These are phyloP conservation scores for Arthrinium puccinioides DNA, from an alignment of 2,329 filamentous ascomycete species.

Conservation along the genomic window DNA sequence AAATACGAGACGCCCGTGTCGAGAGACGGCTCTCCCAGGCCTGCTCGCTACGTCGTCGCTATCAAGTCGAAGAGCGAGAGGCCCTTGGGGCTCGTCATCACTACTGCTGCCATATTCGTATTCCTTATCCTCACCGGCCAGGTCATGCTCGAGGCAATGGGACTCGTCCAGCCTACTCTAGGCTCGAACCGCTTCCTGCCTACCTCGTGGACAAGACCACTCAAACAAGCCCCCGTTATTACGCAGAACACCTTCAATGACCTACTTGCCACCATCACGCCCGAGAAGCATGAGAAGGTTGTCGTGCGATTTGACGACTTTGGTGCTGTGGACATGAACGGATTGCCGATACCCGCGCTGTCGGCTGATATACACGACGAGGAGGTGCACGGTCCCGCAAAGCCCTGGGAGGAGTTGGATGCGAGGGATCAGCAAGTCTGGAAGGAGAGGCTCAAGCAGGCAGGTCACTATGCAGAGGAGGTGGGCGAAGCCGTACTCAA, in stretches of 20 bases:
- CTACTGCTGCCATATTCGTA: slow-evolving; percentile 49
- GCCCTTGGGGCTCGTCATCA: slow-evolving; percentile 41
- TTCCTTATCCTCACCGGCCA: slow-evolving; percentile 57
- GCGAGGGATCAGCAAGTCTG: slow-evolving; percentile 57
- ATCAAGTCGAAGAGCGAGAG: slow-evolving; percentile 42
- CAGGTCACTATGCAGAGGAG: slow-evolving; percentile 71
- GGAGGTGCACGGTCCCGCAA: slow-evolving; percentile 43
- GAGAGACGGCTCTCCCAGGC: slow-evolving; percentile 33
- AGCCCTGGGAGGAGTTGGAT: slow-evolving; percentile 64
- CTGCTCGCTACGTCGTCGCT: slow-evolving; percentile 63
- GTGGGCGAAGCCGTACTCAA: slow-evolving; percentile 73
- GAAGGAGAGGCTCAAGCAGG: slow-evolving; percentile 60
- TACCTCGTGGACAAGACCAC: slow-evolving; percentile 17
- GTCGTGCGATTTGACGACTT: slow-evolving; percentile 26
- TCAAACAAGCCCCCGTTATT: slow-evolving; percentile 20
- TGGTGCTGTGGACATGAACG: slow-evolving; percentile 14
- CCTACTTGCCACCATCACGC: slow-evolving; percentile 26
- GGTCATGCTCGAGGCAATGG: slow-evolving; percentile 56
- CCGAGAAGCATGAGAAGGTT: slow-evolving; percentile 26
- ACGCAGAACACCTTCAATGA: slow-evolving; percentile 24
- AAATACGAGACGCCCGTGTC: slow-evolving; percentile 29
- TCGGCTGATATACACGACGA: slow-evolving; percentile 40
- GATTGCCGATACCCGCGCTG: slow-evolving; percentile 23
- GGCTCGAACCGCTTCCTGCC: slow-evolving; percentile 51
- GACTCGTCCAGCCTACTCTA: slow-evolving; percentile 47